Conservation (phyloP, 352 stramenopile genomes). For the Globisporangium middletonii region DNA sequence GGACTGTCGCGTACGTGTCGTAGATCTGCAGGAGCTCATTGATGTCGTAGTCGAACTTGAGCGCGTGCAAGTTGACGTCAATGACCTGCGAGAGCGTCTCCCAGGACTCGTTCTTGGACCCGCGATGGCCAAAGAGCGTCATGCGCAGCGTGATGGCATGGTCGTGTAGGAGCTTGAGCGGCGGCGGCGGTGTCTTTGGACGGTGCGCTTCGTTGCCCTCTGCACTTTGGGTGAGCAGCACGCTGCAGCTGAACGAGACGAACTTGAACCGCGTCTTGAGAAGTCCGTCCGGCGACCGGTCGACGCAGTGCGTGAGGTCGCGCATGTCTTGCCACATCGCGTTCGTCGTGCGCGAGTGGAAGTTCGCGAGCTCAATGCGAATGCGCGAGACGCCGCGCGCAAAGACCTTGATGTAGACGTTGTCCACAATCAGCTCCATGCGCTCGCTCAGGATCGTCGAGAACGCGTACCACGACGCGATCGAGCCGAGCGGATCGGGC, state of each 20-base stretch:
- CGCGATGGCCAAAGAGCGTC: conserved; percentile 49
- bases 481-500: conserved; percentile 51
- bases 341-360: conserved; percentile 57
- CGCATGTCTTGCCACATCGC: conserved; percentile 62
- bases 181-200: neutral
- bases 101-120: conserved; percentile 31
- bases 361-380: conserved; percentile 28
- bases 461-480: conserved; percentile 55
- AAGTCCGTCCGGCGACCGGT: conserved; percentile 50
- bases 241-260: conserved; percentile 43
- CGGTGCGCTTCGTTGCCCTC: too few species aligned
- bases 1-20: conserved; percentile 6
- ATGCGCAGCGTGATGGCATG: conserved; percentile 41
- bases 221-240: conserved; percentile 20
- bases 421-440: conserved; percentile 41
- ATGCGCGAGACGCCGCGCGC: conserved; percentile 24
- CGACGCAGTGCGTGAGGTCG: conserved; percentile 44
- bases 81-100: conserved; percentile 48
- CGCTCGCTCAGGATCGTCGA: conserved; percentile 46
- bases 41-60: conserved; percentile 39
- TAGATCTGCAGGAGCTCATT: conserved; percentile 30
- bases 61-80: conserved; percentile 44
- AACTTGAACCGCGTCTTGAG: conserved; percentile 67
- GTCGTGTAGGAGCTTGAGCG: conserved; percentile 31
- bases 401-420: conserved; percentile 50